Base-by-base conservation (phyloP, 2,329 filamentous ascomycete genomes). In the Talaromyces marneffei region DNA sequence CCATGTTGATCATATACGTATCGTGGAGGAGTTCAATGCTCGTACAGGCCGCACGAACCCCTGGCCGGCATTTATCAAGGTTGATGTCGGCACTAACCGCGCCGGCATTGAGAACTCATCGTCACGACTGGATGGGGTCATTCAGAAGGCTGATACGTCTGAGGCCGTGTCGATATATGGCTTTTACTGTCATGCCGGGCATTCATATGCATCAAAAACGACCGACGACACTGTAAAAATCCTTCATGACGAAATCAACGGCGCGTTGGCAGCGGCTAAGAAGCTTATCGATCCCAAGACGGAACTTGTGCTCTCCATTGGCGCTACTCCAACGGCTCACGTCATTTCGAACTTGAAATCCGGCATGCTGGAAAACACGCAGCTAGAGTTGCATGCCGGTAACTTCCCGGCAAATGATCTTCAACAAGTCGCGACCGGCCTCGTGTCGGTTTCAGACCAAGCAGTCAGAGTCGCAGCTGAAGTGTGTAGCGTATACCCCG, bases 351-450 rank as follows among this genome's bases (percentile, higher is more conserved):
- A 65, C 2, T 65, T 69, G 16, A 72, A 74, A 0, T 50, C 64
- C 4, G 74, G 73, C 27, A 61, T 76, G 5, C 60, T 57, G 4
- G 29, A 33, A 18, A 63, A 63, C 14, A 25, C 58, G 18, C 70
- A 67, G n/a, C 57, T 76, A 1, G 74, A 77, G 63, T 64, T 76
- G 2, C 74, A 76, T 37, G 74, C 74, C 9, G 74, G 71, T 66
- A 59, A 77, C 61, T 77, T 75, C 53, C 72, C 73, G 2, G 68
- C 68, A 33, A 74, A 75, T n/a, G 75, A 77, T 39, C 73, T 77
- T 16, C 75, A 77, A 39, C 75, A 77, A 57, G 70, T 77, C 2
- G 73, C 72, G 1, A 77, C 75, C 0, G 70, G 70, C 0, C 62
- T 75, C 4, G 70, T 76, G 14, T 46, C 50, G 0, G 60, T 70